phyloP scores from a whole-genome alignment of 306 rosid genomes.

The Cicer arietinum region DNA sequence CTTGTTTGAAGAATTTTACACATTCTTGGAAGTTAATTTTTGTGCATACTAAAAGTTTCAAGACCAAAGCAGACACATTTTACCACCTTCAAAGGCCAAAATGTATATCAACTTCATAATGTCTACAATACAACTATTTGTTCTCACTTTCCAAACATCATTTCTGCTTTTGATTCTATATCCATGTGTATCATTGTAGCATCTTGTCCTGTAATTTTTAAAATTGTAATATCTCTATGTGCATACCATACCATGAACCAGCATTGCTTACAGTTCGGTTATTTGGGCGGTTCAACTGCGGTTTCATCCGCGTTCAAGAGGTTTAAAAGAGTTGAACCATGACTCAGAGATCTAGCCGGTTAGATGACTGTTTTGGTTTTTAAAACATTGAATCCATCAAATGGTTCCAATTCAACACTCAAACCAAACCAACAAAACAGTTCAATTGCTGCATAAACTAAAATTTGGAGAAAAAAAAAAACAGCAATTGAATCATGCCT shows the following conservation, averaged over 20 bases:
- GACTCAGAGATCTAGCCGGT: too few species aligned
- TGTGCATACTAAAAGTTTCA: not conserved
- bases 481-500: not conserved
- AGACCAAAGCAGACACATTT: not conserved
- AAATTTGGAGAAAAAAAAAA: not conserved
- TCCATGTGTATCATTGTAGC: not conserved
- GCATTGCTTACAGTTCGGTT: too few species aligned
- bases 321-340: too few species aligned
- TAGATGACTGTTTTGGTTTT: too few species aligned
- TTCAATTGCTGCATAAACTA: not conserved
- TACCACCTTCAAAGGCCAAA: not conserved
- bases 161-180: not conserved
- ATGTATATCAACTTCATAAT: not conserved
- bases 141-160: not conserved
- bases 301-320: too few species aligned
- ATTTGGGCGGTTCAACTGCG: too few species aligned
- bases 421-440: constrained; percentile 20
- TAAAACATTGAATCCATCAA: constrained; percentile 2
- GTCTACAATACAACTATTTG: not conserved
- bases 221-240: not conserved
- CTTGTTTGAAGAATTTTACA: not conserved
- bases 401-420: constrained; percentile 15
- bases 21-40: not conserved
- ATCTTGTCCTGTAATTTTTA: not conserved
- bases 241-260: too few species aligned